Evolutionary conservation across 140 eudicot species (phyloP).

Genomic region (Erigeron philadelphicus): DNA sequence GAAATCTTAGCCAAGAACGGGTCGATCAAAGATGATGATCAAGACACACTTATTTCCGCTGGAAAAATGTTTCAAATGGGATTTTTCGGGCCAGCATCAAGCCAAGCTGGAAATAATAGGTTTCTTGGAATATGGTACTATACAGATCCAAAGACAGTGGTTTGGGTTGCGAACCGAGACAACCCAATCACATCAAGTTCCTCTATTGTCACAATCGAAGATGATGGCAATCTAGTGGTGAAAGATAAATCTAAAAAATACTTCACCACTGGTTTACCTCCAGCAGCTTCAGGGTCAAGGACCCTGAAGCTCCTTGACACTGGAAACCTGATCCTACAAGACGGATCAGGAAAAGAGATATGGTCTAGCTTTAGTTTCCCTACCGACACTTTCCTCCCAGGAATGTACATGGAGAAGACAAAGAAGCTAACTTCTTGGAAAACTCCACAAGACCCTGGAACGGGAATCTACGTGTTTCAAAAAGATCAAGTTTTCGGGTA

Average conservation of each 20-base stretch:
- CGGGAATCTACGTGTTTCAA: slow-evolving; percentile 28
- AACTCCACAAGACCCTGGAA: slow-evolving; percentile 24
- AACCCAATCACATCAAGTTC: slow-evolving; percentile 23
- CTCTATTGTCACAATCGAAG: slow-evolving; percentile 24
- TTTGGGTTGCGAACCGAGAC: slow-evolving; percentile 58
- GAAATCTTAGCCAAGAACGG: neutral
- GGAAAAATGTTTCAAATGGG: slow-evolving; percentile 18
- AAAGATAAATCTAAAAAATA: slow-evolving; percentile 7
- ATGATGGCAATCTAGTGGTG: slow-evolving; percentile 44
- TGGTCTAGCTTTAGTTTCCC: slow-evolving; percentile 53
- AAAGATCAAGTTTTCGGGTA: slow-evolving; percentile 32
- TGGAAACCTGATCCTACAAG: slow-evolving; percentile 38
- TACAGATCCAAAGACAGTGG: slow-evolving; percentile 29
- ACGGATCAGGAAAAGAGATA: slow-evolving; percentile 1
- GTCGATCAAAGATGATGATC: neutral
- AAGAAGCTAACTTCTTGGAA: slow-evolving; percentile 42
- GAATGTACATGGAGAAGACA: slow-evolving; percentile 42
- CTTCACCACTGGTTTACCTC: slow-evolving; percentile 18
- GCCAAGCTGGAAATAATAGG: slow-evolving; percentile 8
- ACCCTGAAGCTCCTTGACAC: slow-evolving; percentile 30
- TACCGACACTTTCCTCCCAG: slow-evolving; percentile 58
- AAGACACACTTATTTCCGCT: neutral
- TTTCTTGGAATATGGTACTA: slow-evolving; percentile 51
- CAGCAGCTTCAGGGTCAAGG: slow-evolving; percentile 16
- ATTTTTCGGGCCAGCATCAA: slow-evolving; percentile 13